Base-by-base conservation (phyloP, 2,329 filamentous ascomycete species). In the Periconia macrospinosa region DNA sequence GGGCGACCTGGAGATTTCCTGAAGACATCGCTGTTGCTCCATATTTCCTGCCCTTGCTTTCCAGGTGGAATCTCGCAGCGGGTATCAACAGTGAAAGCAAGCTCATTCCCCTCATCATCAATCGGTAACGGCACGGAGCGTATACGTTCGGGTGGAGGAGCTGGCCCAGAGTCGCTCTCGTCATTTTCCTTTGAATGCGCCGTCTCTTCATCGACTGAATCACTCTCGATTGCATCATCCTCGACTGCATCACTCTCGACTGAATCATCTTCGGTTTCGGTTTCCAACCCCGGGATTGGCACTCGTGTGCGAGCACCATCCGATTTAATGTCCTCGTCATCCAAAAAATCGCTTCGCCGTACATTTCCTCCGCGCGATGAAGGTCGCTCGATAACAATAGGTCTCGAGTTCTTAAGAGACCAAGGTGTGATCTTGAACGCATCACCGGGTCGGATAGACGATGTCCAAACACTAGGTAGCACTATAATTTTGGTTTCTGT, bases 71-170 rank as follows among this genome's bases (percentile, higher is more conserved):
- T 37, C 20, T 35, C 27, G 37, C 47, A 55, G 33, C 45, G 54
- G 6, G 57, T 61, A 15, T 68, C 44, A 5, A 63, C 51, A 1
- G 49, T 35, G 17, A 68, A 67, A 13, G 65, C 60, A 1, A 71
- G 56, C 5, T 43, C 55, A 27, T 67, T 68, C 2, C 61, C 63
- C 17, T 70, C 66, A 3, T 42, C 23, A 45, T 70, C 67, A 2
- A 51, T 41, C 9, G 68, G 61, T 13, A 51, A 18, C 10, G 41
- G 27, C 15, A 14, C 15, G 3, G 6, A 6, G 46, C 59, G 55
- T 18, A 49, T 41, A n/a, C 52, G 51, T 13, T 52, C 30, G 11
- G 33, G 41, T 17, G 49, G 41, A 9, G 52, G 37, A 35, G 48
- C 30, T n/a, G 45, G 40, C 18, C 52, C 52, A 13, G 35, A 18